A percentile compares a stretch with the other conserved stretches of the same genome.
Conservation (phyloP, 257 asterid species). For the Solanum pinnatisectum region DNA sequence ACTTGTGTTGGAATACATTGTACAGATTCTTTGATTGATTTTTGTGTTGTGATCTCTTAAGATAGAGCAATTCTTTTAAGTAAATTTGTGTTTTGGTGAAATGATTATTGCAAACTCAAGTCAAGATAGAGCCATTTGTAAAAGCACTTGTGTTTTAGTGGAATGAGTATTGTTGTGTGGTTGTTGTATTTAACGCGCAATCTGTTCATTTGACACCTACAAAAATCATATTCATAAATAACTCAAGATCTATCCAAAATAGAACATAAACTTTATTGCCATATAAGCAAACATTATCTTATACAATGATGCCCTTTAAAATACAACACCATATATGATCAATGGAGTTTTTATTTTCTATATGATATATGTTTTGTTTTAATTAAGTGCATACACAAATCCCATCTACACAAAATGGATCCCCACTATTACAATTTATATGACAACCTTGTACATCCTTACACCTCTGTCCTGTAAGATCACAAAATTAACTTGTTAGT, state of each 20-base stretch:
- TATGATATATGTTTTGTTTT: background rate
- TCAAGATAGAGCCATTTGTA: background rate
- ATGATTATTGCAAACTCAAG: background rate
- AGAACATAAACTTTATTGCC: background rate
- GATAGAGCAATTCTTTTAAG: background rate
- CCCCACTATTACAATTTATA: background rate
- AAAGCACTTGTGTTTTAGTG: background rate
- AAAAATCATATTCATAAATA: background rate
- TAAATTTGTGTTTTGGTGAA: background rate
- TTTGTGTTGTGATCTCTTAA: background rate
- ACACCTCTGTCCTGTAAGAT: background rate
- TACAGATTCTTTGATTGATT: background rate
- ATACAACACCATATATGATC: background rate
- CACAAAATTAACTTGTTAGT: background rate
- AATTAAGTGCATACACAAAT: background rate
- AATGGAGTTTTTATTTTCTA: background rate
- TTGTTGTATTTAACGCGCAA: background rate
- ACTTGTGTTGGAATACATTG: background rate
- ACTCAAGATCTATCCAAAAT: background rate
- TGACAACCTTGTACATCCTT: background rate
- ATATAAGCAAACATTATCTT: background rate
- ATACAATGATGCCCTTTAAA: background rate
- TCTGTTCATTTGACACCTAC: background rate
- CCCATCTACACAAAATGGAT: background rate
- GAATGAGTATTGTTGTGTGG: background rate